phyloP scores from a whole-genome alignment of 2,329 filamentous ascomycete species.

The Septoria linicola region DNA sequence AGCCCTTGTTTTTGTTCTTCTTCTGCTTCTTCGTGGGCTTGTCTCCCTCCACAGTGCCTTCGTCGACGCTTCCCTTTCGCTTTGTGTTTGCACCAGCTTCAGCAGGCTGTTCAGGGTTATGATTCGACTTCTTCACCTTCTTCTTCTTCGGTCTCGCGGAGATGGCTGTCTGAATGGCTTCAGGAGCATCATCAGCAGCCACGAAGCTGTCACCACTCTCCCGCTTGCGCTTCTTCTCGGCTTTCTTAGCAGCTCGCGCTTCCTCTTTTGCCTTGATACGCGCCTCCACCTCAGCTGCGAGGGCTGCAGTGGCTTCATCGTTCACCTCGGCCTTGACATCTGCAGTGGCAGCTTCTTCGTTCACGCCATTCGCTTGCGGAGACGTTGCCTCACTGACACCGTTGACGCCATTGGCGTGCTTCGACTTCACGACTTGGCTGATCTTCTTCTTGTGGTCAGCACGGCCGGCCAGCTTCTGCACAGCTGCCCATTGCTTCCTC shows the following conservation, averaged over 20 bases:
- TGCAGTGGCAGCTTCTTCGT: too few species aligned
- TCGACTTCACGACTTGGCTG: neutral
- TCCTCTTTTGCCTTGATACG: slow-evolving; percentile 35
- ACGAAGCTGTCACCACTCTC: slow-evolving; percentile 33
- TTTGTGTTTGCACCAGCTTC: neutral
- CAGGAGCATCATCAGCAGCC: slow-evolving; percentile 11
- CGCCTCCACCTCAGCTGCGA: slow-evolving; percentile 31
- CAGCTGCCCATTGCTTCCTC: slow-evolving; percentile 12
- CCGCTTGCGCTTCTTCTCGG: slow-evolving; percentile 39
- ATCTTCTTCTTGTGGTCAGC: slow-evolving; percentile 14
- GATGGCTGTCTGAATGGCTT: slow-evolving; percentile 42
- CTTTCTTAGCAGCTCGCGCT: slow-evolving; percentile 26
- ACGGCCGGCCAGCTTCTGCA: slow-evolving; percentile 7
- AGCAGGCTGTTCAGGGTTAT: slow-evolving; percentile 41
- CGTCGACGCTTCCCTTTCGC: slow-evolving; percentile 7
- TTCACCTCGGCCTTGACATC: neutral
- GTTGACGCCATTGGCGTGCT: neutral
- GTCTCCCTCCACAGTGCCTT: slow-evolving; percentile 1
- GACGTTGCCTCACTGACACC: too few species aligned
- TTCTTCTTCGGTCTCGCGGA: slow-evolving; percentile 54
- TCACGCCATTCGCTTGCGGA: too few species aligned
- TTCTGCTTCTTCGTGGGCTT: slow-evolving; percentile 23
- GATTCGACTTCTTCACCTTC: slow-evolving; percentile 51
- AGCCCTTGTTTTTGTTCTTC: slow-evolving; percentile 9
- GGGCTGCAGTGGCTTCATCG: slow-evolving; percentile 30